Percentiles rank a stretch among this genome's conserved stretches.
phyloP scores from a whole-genome alignment of 768 basidiomycete genomes.

The Russula ochroleuca region DNA sequence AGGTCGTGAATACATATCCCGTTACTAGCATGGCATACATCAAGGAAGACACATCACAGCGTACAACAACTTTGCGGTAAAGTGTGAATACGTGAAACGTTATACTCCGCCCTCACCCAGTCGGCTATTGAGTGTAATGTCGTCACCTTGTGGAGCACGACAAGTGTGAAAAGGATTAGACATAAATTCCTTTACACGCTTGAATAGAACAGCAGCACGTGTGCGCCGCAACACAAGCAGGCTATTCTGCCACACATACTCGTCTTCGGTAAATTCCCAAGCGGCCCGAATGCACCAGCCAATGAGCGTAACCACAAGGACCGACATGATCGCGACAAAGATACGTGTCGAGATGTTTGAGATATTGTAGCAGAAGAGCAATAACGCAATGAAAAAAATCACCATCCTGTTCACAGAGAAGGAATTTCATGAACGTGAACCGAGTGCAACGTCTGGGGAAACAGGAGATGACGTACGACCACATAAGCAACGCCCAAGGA shows the following conservation, averaged over 20 bases:
- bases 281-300: constrained; percentile 4
- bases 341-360: constrained; percentile 13
- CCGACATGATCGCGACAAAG: constrained; percentile 1
- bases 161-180: not conserved
- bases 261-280: not conserved
- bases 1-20: not conserved
- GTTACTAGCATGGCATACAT: not conserved
- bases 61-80: not conserved
- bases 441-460: not conserved
- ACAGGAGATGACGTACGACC: constrained; percentile 13
- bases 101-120: not conserved
- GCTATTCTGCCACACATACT: not conserved
- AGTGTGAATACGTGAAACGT: not conserved
- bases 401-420: constrained; percentile 4
- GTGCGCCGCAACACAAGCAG: not conserved
- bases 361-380: constrained; percentile 15
- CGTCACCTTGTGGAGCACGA: too few species aligned
- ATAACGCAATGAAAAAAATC: constrained; percentile 18
- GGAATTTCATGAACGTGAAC: not conserved
- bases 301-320: not conserved
- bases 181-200: not conserved
- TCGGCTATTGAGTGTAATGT: not conserved
- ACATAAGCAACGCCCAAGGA: constrained; percentile 19
- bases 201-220: not conserved
- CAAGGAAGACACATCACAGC: not conserved